Percentiles rank a stretch among this genome's conserved stretches.
phyloP scores from a whole-genome alignment of 352 stramenopile species.

The Globisporangium uncinulatum region DNA sequence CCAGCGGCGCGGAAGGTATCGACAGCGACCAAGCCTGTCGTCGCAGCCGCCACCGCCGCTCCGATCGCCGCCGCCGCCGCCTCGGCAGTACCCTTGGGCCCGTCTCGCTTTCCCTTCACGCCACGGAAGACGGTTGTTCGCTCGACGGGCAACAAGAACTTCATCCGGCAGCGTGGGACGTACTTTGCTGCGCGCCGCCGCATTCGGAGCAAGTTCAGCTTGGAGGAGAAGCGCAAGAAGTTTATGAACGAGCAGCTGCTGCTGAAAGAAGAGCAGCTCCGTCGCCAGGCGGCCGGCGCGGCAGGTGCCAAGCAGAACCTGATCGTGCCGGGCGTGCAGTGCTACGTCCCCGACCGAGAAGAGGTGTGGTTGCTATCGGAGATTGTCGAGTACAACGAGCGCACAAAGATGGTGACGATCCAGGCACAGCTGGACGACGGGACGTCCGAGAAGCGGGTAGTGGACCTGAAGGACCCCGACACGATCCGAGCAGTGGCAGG shows the following conservation, averaged over 20 bases:
- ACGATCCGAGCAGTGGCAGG: conserved; percentile 78
- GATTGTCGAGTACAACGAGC: conserved; percentile 80
- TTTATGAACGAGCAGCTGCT: conserved; percentile 83
- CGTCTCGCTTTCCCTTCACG: conserved; percentile 39
- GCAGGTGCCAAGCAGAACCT: conserved; percentile 71
- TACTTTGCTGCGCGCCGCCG: conserved; percentile 48
- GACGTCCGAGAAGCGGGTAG: conserved; percentile 58
- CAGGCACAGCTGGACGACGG: conserved; percentile 59
- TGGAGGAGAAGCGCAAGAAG: conserved; percentile 72
- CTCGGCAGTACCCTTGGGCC: background rate
- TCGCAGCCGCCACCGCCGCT: background rate
- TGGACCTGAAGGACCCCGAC: conserved; percentile 81
- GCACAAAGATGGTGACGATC: conserved; percentile 75
- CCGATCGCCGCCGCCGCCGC: background rate
- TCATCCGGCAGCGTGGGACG: conserved; percentile 70
- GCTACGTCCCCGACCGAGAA: conserved; percentile 85
- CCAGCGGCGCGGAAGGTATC: conserved; percentile 1
- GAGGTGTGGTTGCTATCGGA: conserved; percentile 83
- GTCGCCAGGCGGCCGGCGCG: conserved; percentile 50
- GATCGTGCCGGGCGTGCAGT: conserved; percentile 85
- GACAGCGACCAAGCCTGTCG: background rate
- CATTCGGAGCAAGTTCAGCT: conserved; percentile 56
- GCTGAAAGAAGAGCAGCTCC: conserved; percentile 76
- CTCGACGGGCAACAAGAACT: conserved; percentile 64
- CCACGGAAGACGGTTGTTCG: conserved; percentile 45